A percentile compares a stretch with the other conserved stretches of the same genome.
Conservation (phyloP, 2,329 filamentous ascomycete genomes). For the Aspergillus phoenicis region DNA sequence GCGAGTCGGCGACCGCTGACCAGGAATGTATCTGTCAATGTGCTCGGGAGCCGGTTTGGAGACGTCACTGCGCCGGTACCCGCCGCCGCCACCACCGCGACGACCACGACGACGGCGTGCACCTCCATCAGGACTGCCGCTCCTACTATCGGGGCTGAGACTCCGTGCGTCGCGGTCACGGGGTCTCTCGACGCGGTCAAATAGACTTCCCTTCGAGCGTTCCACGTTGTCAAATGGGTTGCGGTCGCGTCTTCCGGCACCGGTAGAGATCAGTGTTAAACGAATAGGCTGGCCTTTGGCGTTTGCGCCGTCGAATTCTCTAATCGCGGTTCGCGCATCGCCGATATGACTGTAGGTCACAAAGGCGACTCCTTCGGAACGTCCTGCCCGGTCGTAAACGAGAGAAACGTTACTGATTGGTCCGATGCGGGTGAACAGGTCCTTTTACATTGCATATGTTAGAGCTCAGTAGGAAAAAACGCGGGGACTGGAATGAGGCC, state of each 20-base stretch:
- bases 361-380: conserved; percentile 81
- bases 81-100: conserved; percentile 33
- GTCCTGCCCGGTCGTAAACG: conserved; percentile 82
- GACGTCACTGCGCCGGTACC: conserved; percentile 56
- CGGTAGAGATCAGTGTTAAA: conserved; percentile 65
- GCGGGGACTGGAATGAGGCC: background rate
- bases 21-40: conserved; percentile 79
- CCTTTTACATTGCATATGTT: conserved; percentile 52
- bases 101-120: conserved; percentile 47
- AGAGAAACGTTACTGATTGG: conserved; percentile 69
- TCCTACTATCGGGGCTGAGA: conserved; percentile 43
- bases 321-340: conserved; percentile 74
- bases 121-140: conserved; percentile 34
- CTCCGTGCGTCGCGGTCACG: conserved; percentile 44
- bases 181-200: conserved; percentile 60
- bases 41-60: conserved; percentile 63
- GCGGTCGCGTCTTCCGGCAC: conserved; percentile 35
- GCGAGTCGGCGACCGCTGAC: conserved; percentile 48
- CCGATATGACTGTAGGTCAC: conserved; percentile 73
- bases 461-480: background rate
- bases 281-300: conserved; percentile 86
- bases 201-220: conserved; percentile 63
- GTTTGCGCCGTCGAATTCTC: conserved; percentile 85
- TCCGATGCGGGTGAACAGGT: conserved; percentile 78
- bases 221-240: conserved; percentile 55